A percentile compares a stretch with the other conserved stretches of the same genome.
Conservation (phyloP, 2,329 filamentous ascomycete species). For the Akanthomyces dipterigenus region DNA sequence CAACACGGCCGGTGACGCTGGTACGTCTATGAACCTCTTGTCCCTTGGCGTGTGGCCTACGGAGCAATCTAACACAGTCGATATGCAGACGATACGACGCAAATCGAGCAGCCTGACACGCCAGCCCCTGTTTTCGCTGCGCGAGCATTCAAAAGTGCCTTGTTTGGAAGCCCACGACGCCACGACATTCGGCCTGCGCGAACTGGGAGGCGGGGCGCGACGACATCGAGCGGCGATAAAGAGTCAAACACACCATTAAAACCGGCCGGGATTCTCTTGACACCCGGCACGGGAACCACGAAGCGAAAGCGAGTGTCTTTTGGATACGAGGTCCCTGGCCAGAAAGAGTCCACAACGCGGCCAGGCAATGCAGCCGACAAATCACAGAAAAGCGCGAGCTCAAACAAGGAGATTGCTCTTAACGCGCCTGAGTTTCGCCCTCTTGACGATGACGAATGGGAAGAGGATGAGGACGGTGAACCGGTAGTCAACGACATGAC, state of each 20-base stretch:
- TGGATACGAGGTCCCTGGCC: slow-evolving; percentile 46
- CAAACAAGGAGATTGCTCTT: neutral
- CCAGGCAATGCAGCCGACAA: slow-evolving; percentile 28
- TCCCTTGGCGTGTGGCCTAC: neutral
- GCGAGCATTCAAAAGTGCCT: slow-evolving; percentile 55
- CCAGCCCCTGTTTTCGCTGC: slow-evolving; percentile 61
- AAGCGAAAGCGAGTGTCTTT: slow-evolving; percentile 61
- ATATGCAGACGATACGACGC: slow-evolving; percentile 32
- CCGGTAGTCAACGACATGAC: slow-evolving; percentile 55
- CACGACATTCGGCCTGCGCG: slow-evolving; percentile 25
- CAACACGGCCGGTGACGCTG: slow-evolving; percentile 23
- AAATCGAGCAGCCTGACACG: slow-evolving; percentile 54
- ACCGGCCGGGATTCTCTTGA: slow-evolving; percentile 54
- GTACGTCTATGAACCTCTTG: slow-evolving; percentile 16
- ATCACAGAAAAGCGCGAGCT: slow-evolving; percentile 11
- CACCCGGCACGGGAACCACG: slow-evolving; percentile 54
- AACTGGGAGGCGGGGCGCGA: slow-evolving; percentile 20
- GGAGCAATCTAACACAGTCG: neutral
- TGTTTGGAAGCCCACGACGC: slow-evolving; percentile 52
- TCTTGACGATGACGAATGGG: slow-evolving; percentile 42
- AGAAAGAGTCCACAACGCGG: slow-evolving; percentile 23
- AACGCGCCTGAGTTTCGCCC: neutral
- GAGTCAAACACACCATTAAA: slow-evolving; percentile 41
- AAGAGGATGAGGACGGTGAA: slow-evolving; percentile 41
- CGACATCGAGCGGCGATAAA: slow-evolving; percentile 17